Evolutionary conservation across 345 rosid genomes (phyloP), one percentile per base, ranked within the genome.

Genomic region (Eucalyptus pauciflora): DNA sequence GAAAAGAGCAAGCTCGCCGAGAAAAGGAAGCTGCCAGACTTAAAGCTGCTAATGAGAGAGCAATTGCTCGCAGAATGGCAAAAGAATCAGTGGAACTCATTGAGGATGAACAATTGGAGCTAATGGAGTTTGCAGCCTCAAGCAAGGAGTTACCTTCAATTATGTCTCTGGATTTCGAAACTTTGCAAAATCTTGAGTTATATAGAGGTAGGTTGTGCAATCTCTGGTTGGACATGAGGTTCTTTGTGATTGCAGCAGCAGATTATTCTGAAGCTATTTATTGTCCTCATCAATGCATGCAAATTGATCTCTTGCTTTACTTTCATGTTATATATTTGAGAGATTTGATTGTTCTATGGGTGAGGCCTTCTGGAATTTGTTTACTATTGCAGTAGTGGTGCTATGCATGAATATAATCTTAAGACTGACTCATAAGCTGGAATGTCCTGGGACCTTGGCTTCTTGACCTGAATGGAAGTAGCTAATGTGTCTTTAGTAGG

Each of bases 31-130:
- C 94, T 86, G 98, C 96, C 22, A 95, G 95, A 94, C 95, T 94
- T 88, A 96, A 95, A 93, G 99, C 97, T 92, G 99, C 98, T 88
- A 95, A 92, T 56, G 96, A 95, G 95, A 97, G 96, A 89, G 99
- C 99, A 58, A 92, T 92, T 92, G 99, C 98, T 89, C 98, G 99
- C 85, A 95, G 92, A 92, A 93, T 96, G 81, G 99, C 99, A 60
- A 97, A 96, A 93, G 97, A 96, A 90, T 96, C 99, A 8, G 91
- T 93, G 95, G 99, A 95, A 90, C 96, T 95, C 80, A 90, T 95
- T 89, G 99, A 97, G 88, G 99, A 96, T 89, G 98, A 96, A 85
- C 97, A 95, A 85, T 89, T 97, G 91, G 99, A 97, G 89, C 99
- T 97, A 92, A 95, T 97, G 99, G 99, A 97, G 86, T 86, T 95